phyloP scores from a whole-genome alignment of 2,329 filamentous ascomycete genomes.

The Alternaria sp. region DNA sequence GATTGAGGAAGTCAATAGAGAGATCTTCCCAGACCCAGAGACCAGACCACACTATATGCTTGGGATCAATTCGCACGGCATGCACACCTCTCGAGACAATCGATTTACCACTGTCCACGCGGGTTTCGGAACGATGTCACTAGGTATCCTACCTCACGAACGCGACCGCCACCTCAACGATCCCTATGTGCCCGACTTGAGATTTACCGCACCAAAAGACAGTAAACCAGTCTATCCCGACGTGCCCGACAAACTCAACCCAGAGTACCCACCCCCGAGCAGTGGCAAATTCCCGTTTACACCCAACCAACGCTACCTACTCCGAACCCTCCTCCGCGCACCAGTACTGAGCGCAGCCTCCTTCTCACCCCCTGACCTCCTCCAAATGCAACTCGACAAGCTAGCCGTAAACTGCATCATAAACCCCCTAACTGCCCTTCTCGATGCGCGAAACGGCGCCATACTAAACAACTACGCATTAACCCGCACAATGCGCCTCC shows the following conservation, averaged over 20 bases:
- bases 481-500: constrained; percentile 70
- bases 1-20: constrained; percentile 76
- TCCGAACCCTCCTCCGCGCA: constrained; percentile 69
- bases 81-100: constrained; percentile 55
- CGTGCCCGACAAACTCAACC: constrained; percentile 26
- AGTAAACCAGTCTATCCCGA: constrained; percentile 14
- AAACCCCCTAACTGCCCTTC: constrained; percentile 80
- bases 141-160: constrained; percentile 61
- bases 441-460: constrained; percentile 77
- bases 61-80: constrained; percentile 69
- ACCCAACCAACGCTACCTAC: constrained; percentile 65
- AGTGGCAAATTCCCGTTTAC: constrained; percentile 46
- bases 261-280: constrained; percentile 25
- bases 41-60: constrained; percentile 78
- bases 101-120: constrained; percentile 65
- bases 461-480: constrained; percentile 73
- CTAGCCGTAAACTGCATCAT: constrained; percentile 78
- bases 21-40: constrained; percentile 72
- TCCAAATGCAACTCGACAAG: constrained; percentile 79
- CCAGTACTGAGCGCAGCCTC: constrained; percentile 69
- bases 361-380: constrained; percentile 67
- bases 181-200: constrained; percentile 35
- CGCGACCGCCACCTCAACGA: constrained; percentile 36
- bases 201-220: constrained; percentile 22
- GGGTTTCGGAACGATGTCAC: constrained; percentile 65